These are phyloP conservation scores for Hemileccinum impolitum DNA, from an alignment of 768 basidiomycete species.

Conservation along the genomic window DNA sequence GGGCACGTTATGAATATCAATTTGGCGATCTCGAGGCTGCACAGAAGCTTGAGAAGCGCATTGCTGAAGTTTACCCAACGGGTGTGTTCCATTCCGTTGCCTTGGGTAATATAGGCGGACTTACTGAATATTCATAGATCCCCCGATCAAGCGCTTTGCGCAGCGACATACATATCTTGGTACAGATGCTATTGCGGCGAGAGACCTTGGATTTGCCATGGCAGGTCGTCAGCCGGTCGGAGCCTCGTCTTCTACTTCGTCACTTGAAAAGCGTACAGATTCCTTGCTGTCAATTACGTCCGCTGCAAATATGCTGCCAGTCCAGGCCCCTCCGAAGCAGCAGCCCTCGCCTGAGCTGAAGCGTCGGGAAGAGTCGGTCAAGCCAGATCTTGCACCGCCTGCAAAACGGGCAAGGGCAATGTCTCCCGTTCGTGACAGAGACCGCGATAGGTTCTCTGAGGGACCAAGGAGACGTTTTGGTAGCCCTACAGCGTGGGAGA, in stretches of 20 bases:
- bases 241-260: constrained; percentile 16
- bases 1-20: constrained; percentile 94
- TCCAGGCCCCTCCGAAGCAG: constrained; percentile 26
- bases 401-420: constrained; percentile 44
- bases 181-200: constrained; percentile 83
- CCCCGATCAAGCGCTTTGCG: constrained; percentile 87
- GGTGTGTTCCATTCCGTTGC: constrained; percentile 44
- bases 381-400: constrained; percentile 38
- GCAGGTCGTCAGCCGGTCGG: constrained; percentile 30
- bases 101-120: neutral
- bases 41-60: constrained; percentile 85
- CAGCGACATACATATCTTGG: constrained; percentile 71
- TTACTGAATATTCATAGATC: constrained; percentile 49
- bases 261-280: constrained; percentile 35
- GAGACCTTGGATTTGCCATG: constrained; percentile 81
- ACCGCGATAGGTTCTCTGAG: constrained; percentile 42
- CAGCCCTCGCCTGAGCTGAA: constrained; percentile 35
- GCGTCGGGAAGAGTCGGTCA: constrained; percentile 41
- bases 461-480: constrained; percentile 38
- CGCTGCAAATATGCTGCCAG: constrained; percentile 23
- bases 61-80: constrained; percentile 82
- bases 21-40: constrained; percentile 90
- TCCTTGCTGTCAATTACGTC: constrained; percentile 34
- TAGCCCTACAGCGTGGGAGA: constrained; percentile 41
- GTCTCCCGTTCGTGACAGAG: constrained; percentile 49